Evolutionary conservation across 352 stramenopile genomes (phyloP).

Genomic region (Aphanomyces cochlioides): DNA sequence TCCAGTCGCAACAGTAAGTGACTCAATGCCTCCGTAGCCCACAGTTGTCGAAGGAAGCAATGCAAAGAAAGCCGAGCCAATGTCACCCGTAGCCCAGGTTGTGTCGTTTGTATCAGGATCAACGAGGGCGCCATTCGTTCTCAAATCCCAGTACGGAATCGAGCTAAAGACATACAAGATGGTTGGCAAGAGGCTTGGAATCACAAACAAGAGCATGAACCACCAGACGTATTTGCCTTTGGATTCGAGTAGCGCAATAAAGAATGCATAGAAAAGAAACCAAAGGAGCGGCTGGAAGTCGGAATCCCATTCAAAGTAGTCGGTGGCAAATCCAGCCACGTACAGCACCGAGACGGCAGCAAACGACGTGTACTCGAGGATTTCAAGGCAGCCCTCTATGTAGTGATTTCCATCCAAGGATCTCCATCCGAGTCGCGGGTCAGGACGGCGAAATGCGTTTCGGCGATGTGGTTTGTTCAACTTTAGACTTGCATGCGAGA

Average conservation of each 20-base stretch:
- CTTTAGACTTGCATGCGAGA: too few species aligned
- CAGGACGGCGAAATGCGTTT: too few species aligned
- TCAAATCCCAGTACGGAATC: neutral
- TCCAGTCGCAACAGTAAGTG: neutral
- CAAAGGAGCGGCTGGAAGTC: constrained; percentile 35
- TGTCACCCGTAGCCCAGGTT: neutral
- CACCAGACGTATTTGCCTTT: constrained; percentile 11
- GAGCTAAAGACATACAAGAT: constrained; percentile 2
- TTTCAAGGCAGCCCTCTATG: too few species aligned
- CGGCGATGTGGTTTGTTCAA: too few species aligned
- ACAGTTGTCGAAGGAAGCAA: neutral
- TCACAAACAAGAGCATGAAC: constrained; percentile 11
- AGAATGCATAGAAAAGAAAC: constrained; percentile 32
- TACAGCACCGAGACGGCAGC: constrained; percentile 35
- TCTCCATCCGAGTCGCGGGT: too few species aligned
- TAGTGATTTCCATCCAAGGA: too few species aligned
- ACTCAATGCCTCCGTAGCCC: constrained; percentile 11
- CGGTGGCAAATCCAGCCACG: constrained; percentile 33
- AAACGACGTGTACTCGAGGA: constrained; percentile 38
- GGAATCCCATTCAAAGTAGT: constrained; percentile 4
- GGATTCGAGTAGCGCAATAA: constrained; percentile 5
- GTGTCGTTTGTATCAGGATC: constrained; percentile 10
- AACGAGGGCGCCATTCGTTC: neutral
- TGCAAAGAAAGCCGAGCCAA: constrained; percentile 2
- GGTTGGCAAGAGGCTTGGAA: neutral